Conservation (phyloP, 1,284 basidiomycete genomes). For the Sanghuangporus weigelae region DNA sequence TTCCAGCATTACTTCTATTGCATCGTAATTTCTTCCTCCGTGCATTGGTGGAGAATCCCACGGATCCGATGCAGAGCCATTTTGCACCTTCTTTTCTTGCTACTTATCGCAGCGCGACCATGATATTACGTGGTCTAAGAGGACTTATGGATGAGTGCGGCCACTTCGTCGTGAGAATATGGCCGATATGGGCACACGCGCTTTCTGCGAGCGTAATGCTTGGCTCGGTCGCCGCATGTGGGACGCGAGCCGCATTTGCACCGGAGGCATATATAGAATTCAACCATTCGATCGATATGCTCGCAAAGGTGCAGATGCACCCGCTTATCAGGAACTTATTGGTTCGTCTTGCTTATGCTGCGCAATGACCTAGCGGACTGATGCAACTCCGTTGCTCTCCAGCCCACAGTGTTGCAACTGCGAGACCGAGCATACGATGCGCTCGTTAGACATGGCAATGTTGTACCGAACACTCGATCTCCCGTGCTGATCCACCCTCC, state of each 20-base stretch:
- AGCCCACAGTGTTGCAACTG: constrained; percentile 10
- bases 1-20: constrained; percentile 3
- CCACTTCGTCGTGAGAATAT: constrained; percentile 8
- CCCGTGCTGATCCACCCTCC: neutral
- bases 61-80: constrained; percentile 17
- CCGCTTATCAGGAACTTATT: constrained; percentile 8
- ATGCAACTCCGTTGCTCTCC: neutral
- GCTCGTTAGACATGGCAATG: neutral
- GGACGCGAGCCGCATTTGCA: constrained; percentile 15
- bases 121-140: constrained; percentile 5
- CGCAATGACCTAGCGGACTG: neutral
- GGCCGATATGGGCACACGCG: constrained; percentile 11
- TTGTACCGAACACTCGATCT: neutral
- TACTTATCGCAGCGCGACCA: constrained; percentile 16
- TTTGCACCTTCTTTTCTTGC: constrained; percentile 21
- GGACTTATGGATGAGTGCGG: neutral
- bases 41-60: constrained; percentile 17
- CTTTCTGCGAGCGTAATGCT: constrained; percentile 15
- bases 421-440: constrained; percentile 7
- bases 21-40: constrained; percentile 21
- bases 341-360: neutral
- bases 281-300: constrained; percentile 20
- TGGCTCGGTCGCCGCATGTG: constrained; percentile 20
- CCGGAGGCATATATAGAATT: constrained; percentile 20
- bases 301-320: constrained; percentile 17